Conservation (phyloP, 129 eudicot species). For the Escallonia herrerae region DNA sequence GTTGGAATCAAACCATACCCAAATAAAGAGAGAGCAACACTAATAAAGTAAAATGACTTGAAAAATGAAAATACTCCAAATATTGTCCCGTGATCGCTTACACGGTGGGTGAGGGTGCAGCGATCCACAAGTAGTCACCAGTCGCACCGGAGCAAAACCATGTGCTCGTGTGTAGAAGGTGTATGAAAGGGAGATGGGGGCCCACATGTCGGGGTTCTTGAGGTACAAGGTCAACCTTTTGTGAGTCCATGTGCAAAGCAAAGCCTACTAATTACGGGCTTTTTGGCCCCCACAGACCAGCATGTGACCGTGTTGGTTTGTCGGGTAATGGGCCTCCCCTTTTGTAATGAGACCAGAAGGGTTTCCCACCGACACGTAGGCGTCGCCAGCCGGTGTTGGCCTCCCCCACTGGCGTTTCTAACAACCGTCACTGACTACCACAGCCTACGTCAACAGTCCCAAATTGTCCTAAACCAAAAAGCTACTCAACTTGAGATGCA, state of each 20-base stretch:
- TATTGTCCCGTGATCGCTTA: too few species aligned
- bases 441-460: too few species aligned
- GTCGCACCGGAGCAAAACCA: constrained; percentile 1
- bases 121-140: not conserved
- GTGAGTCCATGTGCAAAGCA: constrained; percentile 6
- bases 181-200: constrained; percentile 3
- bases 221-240: constrained; percentile 14
- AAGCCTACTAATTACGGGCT: not conserved
- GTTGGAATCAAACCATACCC: too few species aligned
- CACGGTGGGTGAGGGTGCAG: not conserved
- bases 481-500: too few species aligned
- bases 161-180: constrained; percentile 12
- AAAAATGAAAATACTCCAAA: too few species aligned
- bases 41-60: too few species aligned
- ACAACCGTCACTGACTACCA: too few species aligned
- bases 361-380: constrained; percentile 31
- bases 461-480: too few species aligned
- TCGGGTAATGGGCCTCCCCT: constrained; percentile 13
- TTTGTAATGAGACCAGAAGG: not conserved
- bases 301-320: constrained; percentile 41
- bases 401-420: too few species aligned
- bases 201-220: constrained; percentile 16
- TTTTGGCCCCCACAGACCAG: constrained; percentile 25
- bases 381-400: not conserved
- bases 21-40: too few species aligned